These are phyloP conservation scores for Fusarium temperatum DNA, from an alignment of 2,329 filamentous ascomycete genomes.

Conservation along the genomic window DNA sequence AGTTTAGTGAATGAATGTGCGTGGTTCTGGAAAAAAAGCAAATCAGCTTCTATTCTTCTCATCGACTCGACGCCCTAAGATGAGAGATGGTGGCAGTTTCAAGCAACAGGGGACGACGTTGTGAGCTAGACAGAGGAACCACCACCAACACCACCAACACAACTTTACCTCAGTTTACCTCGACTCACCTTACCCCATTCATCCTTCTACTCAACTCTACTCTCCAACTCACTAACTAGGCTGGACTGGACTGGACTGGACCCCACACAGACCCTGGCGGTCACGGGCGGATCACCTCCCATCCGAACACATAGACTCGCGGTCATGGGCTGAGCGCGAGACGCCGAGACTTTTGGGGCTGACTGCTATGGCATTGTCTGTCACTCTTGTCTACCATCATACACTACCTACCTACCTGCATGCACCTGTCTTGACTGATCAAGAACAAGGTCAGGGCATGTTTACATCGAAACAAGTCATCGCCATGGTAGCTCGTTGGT, in stretches of 20 bases:
- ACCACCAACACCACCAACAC: background rate
- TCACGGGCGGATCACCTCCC: background rate
- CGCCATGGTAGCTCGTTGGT: background rate
- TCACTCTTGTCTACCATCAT: background rate
- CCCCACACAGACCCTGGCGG: conserved; percentile 19
- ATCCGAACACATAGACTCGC: conserved; percentile 17
- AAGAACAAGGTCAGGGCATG: background rate
- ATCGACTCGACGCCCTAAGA: background rate
- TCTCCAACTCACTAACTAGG: background rate
- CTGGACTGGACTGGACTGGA: background rate
- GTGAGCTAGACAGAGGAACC: background rate
- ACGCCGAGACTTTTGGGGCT: conserved; percentile 10
- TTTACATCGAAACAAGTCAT: background rate
- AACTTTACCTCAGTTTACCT: background rate
- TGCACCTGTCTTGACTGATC: background rate
- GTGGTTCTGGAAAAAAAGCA: conserved; percentile 10
- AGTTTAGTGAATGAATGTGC: background rate
- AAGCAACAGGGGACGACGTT: conserved; percentile 6
- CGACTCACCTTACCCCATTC: background rate
- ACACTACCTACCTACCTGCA: no score
- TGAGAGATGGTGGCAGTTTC: conserved; percentile 16
- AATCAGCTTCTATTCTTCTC: conserved; percentile 1
- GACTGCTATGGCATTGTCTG: background rate
- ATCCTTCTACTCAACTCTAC: background rate
- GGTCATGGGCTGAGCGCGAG: conserved; percentile 19